Conservation (phyloP, 1,284 basidiomycete genomes). For the Cutaneotrichosporon curvatum region DNA sequence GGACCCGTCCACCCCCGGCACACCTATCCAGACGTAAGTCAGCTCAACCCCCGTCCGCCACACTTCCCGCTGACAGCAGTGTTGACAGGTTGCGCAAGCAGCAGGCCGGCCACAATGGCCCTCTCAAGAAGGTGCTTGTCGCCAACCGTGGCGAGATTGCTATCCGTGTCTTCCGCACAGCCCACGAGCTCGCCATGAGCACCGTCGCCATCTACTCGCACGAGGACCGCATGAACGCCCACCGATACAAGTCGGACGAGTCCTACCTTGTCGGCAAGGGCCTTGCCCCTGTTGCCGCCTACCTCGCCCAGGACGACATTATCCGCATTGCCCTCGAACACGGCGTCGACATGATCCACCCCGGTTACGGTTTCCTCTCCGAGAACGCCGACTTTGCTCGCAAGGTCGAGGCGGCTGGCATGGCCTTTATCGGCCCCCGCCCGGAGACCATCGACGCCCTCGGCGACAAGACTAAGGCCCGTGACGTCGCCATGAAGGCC, state of each 20-base stretch:
- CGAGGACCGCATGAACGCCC: constrained; percentile 94
- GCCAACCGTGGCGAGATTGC: constrained; percentile 99
- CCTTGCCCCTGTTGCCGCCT: constrained; percentile 88
- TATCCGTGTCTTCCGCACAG: constrained; percentile 95
- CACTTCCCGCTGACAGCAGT: constrained; percentile 48
- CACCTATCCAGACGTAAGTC: constrained; percentile 35
- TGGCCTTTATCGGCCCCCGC: constrained; percentile 93
- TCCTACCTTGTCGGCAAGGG: constrained; percentile 97
- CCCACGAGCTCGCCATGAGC: constrained; percentile 98
- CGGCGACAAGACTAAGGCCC: constrained; percentile 98
- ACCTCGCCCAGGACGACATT: constrained; percentile 96
- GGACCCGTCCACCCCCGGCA: constrained; percentile 24
- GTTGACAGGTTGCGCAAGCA: constrained; percentile 87
- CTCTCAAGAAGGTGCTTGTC: constrained; percentile 86
- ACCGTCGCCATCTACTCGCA: constrained; percentile 97
- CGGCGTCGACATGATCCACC: constrained; percentile 99
- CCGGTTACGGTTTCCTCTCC: constrained; percentile 94
- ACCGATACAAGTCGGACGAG: constrained; percentile 99
- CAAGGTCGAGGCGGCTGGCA: constrained; percentile 93
- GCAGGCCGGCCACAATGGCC: constrained; percentile 81
- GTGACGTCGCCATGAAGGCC: constrained; percentile 67
- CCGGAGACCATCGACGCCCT: constrained; percentile 96
- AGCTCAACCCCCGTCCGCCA: neutral
- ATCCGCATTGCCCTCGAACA: constrained; percentile 90
- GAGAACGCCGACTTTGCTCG: constrained; percentile 94